Conservation (phyloP, 345 rosid genomes). For the Hibiscus mutabilis region DNA sequence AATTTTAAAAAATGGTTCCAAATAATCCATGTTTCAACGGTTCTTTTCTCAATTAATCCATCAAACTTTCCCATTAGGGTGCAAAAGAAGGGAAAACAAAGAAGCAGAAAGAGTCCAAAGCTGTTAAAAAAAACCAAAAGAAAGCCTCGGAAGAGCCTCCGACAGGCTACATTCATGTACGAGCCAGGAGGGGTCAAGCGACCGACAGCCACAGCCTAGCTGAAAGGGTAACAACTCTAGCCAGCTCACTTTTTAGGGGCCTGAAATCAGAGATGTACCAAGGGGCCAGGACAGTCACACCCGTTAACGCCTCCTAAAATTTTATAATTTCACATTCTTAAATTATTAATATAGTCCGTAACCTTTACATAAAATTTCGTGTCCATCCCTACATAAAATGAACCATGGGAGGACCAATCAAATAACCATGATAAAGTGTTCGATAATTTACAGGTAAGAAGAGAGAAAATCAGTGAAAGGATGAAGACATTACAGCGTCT, state of each 20-base stretch:
- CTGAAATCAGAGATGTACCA: too few species aligned
- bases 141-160: conserved; percentile 36
- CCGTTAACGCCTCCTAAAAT: too few species aligned
- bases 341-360: too few species aligned
- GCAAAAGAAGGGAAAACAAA: conserved; percentile 36
- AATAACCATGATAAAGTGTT: too few species aligned
- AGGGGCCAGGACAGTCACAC: too few species aligned
- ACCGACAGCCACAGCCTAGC: conserved; percentile 74
- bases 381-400: too few species aligned
- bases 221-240: conserved; percentile 45
- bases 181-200: conserved; percentile 86
- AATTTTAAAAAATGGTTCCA: not conserved
- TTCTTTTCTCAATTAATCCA: not conserved
- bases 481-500: conserved; percentile 54
- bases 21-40: not conserved
- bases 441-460: conserved; percentile 40
- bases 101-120: conserved; percentile 32
- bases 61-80: conserved; percentile 21
- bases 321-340: too few species aligned
- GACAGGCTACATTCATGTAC: conserved; percentile 65
- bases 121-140: conserved; percentile 27
- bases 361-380: too few species aligned
- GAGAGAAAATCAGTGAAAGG: conserved; percentile 73
- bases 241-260: not conserved
- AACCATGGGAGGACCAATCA: too few species aligned